Conservation (phyloP, 441 rosid genomes). For the Bruguiera hainesii region DNA sequence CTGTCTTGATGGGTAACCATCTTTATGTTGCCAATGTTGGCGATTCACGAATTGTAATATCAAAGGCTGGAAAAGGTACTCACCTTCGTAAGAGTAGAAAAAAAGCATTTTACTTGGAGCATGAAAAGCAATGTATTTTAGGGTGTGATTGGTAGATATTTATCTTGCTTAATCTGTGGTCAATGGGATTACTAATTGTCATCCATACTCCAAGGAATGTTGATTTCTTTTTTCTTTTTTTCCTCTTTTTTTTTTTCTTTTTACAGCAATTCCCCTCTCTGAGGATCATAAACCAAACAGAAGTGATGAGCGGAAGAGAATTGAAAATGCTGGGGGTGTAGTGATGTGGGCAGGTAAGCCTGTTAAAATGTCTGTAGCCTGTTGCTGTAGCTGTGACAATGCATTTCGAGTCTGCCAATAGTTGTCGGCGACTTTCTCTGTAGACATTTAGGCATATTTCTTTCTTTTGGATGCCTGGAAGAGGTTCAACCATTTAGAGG, state of each 20-base stretch:
- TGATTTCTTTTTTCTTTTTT: constrained; percentile 13
- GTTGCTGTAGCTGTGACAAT: constrained; percentile 1
- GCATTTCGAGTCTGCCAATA: constrained; percentile 6
- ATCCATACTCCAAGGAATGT: neutral
- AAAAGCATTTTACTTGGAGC: neutral
- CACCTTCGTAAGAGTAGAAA: no score
- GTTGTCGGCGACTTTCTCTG: neutral
- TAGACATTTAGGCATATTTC: neutral
- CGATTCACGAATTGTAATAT: constrained; percentile 86
- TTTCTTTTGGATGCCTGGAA: constrained; percentile 5
- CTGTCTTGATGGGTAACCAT: constrained; percentile 86
- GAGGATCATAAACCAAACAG: constrained; percentile 99
- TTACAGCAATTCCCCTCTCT: constrained; percentile 81
- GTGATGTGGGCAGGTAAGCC: constrained; percentile 97
- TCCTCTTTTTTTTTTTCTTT: constrained; percentile 14
- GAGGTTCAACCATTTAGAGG: neutral
- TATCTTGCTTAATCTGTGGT: constrained; percentile 5
- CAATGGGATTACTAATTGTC: neutral
- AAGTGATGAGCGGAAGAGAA: constrained; percentile 94
- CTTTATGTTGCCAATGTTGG: constrained; percentile 98
- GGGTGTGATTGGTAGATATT: neutral
- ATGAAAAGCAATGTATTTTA: neutral
- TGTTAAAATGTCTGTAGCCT: constrained; percentile 4
- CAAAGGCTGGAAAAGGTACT: constrained; percentile 87
- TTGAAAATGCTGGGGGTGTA: constrained; percentile 92